phyloP scores from a whole-genome alignment of 2,329 filamentous ascomycete genomes.

The Fusarium sambucinum region DNA sequence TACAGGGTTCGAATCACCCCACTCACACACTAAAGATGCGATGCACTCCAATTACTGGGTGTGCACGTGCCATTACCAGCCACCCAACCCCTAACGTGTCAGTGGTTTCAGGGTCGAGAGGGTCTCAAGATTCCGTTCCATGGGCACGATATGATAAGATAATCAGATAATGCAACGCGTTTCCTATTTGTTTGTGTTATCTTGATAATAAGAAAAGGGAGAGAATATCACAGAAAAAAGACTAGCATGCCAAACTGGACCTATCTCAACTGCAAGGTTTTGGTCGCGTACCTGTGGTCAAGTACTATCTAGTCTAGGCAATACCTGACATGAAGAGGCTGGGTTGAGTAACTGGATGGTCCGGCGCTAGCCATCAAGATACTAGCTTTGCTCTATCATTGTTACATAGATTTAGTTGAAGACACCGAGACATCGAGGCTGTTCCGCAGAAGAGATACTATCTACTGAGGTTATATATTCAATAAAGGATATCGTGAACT shows the following conservation, averaged over 20 bases:
- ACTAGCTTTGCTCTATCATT: neutral
- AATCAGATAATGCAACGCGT: conserved; percentile 36
- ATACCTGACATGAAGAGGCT: neutral
- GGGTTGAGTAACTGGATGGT: neutral
- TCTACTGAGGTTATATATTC: too few species aligned
- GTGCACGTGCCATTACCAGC: conserved; percentile 43
- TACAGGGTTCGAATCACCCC: conserved; percentile 43
- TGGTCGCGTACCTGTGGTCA: neutral
- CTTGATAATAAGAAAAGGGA: neutral
- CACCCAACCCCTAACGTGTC: conserved; percentile 21
- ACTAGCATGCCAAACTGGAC: neutral
- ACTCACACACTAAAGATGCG: conserved; percentile 35
- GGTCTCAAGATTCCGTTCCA: conserved; percentile 5
- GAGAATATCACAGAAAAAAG: neutral
- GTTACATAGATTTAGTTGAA: neutral
- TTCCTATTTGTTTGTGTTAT: neutral
- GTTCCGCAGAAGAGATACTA: neutral
- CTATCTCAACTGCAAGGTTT: neutral
- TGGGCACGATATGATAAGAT: conserved; percentile 32
- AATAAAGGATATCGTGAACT: too few species aligned
- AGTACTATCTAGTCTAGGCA: neutral
- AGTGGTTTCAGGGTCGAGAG: conserved; percentile 33
- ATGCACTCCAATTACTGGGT: conserved; percentile 30
- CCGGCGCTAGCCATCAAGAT: neutral
- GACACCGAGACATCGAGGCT: neutral